Percentiles rank a stretch among this genome's conserved stretches.
Evolutionary conservation across 768 basidiomycete species (phyloP).

Genomic region (Auricularia sp.): DNA sequence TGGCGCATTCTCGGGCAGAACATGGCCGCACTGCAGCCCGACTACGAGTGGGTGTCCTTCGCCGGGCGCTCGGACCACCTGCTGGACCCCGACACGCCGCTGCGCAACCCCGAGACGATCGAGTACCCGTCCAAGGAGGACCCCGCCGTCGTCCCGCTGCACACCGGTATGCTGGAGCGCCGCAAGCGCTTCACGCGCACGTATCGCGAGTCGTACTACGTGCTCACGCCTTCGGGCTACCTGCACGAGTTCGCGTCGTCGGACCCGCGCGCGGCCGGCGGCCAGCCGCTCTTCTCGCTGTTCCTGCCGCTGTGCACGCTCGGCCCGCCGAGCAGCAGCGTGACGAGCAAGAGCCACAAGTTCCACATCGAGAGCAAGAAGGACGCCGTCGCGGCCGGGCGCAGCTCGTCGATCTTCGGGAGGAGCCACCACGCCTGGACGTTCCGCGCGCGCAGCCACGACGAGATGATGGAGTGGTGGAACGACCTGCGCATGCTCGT

Average conservation of each 20-base stretch:
- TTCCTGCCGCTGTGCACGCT: conserved; percentile 95
- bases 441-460: conserved; percentile 79
- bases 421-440: conserved; percentile 65
- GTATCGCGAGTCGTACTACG: conserved; percentile 80
- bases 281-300: conserved; percentile 66
- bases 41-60: conserved; percentile 93
- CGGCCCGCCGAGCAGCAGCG: conserved; percentile 69
- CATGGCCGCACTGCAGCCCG: conserved; percentile 74
- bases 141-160: conserved; percentile 72
- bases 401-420: conserved; percentile 16
- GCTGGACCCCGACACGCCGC: conserved; percentile 91
- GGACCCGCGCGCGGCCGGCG: conserved; percentile 50
- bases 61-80: conserved; percentile 89
- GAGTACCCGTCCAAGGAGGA: conserved; percentile 88
- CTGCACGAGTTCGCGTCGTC: conserved; percentile 82
- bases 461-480: conserved; percentile 99
- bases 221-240: conserved; percentile 93
- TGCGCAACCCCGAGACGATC: conserved; percentile 68
- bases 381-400: conserved; percentile 43
- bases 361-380: conserved; percentile 94
- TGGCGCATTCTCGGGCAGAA: conserved; percentile 60
- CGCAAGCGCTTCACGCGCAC: conserved; percentile 90
- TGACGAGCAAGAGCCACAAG: conserved; percentile 69
- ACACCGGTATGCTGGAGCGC: conserved; percentile 84
- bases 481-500: conserved; percentile 93